Evolutionary conservation across 1,284 basidiomycete species (phyloP), one percentile per base, ranked within the genome.

Genomic region (Fomitopsis betulina): DNA sequence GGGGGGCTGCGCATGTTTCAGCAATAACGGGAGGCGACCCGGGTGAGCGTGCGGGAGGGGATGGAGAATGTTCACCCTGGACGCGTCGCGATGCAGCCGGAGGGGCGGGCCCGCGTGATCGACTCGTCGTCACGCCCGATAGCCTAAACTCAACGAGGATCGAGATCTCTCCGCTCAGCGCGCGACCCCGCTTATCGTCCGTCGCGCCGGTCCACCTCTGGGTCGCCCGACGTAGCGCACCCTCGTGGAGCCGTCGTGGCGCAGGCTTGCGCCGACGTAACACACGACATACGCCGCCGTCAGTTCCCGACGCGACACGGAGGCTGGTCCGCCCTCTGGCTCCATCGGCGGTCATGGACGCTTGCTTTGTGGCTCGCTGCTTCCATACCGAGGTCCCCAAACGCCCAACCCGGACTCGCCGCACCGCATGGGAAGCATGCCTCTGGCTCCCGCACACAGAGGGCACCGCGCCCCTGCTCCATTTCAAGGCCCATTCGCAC

Each of bases 181-280:
- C 17, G 25, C 49, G 49, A 32, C 49, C 49, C n/a, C 49, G 49
- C 49, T 51, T 51, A 51, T 51, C 49, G 49, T 47, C 45, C 25
- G 9, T 19, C 13, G 12, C n/a, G 10, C 49, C 32, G 49, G 49
- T 32, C 33, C 49, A 32, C 49, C 49, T 6, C 35, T 3, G 35
- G 35, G 35, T 47, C 45, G 13, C 49, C 49, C 49, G 32, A 51
- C 49, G 49, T 37, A n/a, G n/a, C n/a, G n/a, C n/a, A n/a, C n/a
- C n/a, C n/a, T n/a, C n/a, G n/a, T 19, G 47, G 17, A 8, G 32
- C 32, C 32, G 49, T 35, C n/a, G 49, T 10, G 49, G 49, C 49
- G 49, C n/a, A n/a, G n/a, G n/a, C n/a, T n/a, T n/a, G n/a, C n/a
- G n/a, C n/a, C n/a, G n/a, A n/a, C n/a, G n/a, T n/a, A n/a, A n/a